These are phyloP conservation scores for Serpula lacrymans DNA, from an alignment of 768 basidiomycete genomes.

Conservation along the genomic window DNA sequence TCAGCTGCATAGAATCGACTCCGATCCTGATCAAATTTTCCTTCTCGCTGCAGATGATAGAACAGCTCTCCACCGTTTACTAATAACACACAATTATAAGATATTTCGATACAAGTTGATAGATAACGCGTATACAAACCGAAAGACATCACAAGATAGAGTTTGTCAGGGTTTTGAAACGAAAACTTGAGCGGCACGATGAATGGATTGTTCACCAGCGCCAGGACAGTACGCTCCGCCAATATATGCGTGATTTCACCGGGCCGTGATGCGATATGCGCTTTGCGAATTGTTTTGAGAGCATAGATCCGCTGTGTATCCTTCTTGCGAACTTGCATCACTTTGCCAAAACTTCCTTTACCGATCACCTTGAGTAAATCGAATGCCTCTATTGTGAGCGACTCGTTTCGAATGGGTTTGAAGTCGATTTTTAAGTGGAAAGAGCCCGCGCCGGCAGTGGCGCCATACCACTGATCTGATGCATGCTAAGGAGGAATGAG, in stretches of 20 bases:
- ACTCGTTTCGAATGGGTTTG: constrained; percentile 79
- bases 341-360: constrained; percentile 97
- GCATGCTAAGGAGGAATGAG: constrained; percentile 49
- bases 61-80: constrained; percentile 98
- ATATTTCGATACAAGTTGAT: background rate
- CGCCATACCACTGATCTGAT: constrained; percentile 88
- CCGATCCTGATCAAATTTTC: constrained; percentile 90
- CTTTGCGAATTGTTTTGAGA: constrained; percentile 96
- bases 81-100: constrained; percentile 26
- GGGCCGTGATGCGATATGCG: constrained; percentile 92
- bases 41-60: constrained; percentile 95
- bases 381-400: constrained; percentile 93
- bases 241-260: constrained; percentile 98
- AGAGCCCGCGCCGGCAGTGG: constrained; percentile 80
- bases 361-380: constrained; percentile 97
- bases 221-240: constrained; percentile 94
- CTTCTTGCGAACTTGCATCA: constrained; percentile 99
- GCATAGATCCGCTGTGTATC: constrained; percentile 98
- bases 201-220: constrained; percentile 97
- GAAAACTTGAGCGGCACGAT: constrained; percentile 99
- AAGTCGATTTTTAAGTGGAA: constrained; percentile 97
- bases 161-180: constrained; percentile 96
- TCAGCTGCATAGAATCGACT: constrained; percentile 99
- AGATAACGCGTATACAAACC: constrained; percentile 40
- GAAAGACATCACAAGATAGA: constrained; percentile 97